Conservation (phyloP, 2,329 filamentous ascomycete genomes). For the Westerdykella sp. region DNA sequence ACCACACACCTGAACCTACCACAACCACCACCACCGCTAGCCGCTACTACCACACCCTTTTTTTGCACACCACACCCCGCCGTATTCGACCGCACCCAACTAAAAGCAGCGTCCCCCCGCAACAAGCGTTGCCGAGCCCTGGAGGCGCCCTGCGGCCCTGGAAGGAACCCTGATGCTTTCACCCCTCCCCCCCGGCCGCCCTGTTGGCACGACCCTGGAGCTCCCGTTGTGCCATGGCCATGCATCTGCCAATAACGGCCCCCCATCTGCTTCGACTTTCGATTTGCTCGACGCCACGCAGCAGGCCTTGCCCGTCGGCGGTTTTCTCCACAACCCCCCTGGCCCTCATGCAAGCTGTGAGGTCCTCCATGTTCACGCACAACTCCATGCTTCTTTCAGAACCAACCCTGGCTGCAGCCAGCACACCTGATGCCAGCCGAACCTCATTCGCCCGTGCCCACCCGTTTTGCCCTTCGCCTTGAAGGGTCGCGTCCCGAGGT, state of each 20-base stretch:
- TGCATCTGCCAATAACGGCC: slow-evolving; percentile 34
- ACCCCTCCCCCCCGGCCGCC: slow-evolving; percentile 17
- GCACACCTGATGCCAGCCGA: slow-evolving; percentile 32
- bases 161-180: slow-evolving; percentile 1
- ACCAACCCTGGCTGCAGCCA: slow-evolving; percentile 27
- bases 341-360: slow-evolving; percentile 29
- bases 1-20: slow-evolving; percentile 2
- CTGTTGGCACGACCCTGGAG: slow-evolving; percentile 32
- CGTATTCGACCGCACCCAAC: no score
- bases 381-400: slow-evolving; percentile 30
- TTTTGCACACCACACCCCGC: slow-evolving; percentile 4
- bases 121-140: slow-evolving; percentile 41
- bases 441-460: slow-evolving; percentile 33
- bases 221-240: slow-evolving; percentile 31
- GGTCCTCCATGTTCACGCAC: slow-evolving; percentile 33
- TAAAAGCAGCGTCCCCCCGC: slow-evolving; percentile 31
- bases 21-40: slow-evolving; percentile 6
- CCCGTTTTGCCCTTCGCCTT: slow-evolving; percentile 24
- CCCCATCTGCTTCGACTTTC: slow-evolving; percentile 28
- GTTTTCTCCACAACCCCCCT: slow-evolving; percentile 34
- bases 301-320: slow-evolving; percentile 36
- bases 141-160: slow-evolving; percentile 6
- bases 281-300: slow-evolving; percentile 35
- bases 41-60: slow-evolving; percentile 9
- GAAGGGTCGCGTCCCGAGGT: slow-evolving; percentile 38